Evolutionary conservation across 2,329 filamentous ascomycete genomes (phyloP), one percentile per base, ranked within the genome.

Genomic region (Dactylonectria macrodidyma): DNA sequence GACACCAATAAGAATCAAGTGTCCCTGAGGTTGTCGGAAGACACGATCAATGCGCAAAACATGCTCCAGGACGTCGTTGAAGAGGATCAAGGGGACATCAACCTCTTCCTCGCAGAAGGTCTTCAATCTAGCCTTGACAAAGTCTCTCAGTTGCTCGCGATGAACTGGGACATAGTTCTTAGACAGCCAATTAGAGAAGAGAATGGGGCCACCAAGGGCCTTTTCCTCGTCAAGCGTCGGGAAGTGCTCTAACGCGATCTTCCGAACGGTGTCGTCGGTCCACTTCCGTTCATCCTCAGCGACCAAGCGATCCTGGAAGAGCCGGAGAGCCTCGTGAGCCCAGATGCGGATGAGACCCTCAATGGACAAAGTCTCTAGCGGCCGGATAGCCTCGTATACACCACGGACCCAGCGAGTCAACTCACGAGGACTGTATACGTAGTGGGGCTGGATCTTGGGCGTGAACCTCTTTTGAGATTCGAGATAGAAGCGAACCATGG

Each of bases 41-140:
- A 99, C 96, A 82, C 96, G 93, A 82, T 99, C 96, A 77, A 99
- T 99, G 67, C 97, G 95, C 63, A 99, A 86, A 34, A 98, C 97
- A 81, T 99, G 97, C 78, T 99, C 97, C 69, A 99, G 86, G 10
- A 99, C 96, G 81, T 99, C 96, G 79, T 99, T 98, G 86, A 99
- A 99, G n/a, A 99, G 86, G 71, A 99, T 97, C 57, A 99, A 89
- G 41, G 97, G 96, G 59, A 99, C 97, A 81, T 99, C 96, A 14
- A 99, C 95, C 80, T 99, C 97, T 86, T 99, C 96, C 79, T 99
- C 97, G 78, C 96, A 99, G 87, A 99, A 99, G 0, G 96, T 99
- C 85, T 93, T 95, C 67, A 99, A 89, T 78, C 96, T 92, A 59
- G 96, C 96, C 83, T 98, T 98, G 80, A 99, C 96, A 75, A 98